A percentile compares a stretch with the other conserved stretches of the same genome.
phyloP scores from a whole-genome alignment of 352 stramenopile species.

The Globisporangium ultimum region DNA sequence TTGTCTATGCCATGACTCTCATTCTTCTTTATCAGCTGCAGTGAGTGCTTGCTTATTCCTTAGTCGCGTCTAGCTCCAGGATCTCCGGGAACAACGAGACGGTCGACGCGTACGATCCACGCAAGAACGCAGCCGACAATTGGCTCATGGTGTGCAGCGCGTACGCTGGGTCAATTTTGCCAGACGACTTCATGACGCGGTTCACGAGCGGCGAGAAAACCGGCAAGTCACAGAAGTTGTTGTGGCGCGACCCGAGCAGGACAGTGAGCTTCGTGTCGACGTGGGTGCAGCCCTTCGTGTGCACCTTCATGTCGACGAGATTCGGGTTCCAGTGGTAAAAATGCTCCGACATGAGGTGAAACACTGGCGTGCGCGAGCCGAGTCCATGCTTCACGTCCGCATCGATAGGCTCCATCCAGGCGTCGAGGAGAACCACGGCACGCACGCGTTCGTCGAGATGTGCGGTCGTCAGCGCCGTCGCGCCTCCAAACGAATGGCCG shows the following conservation, averaged over 20 bases:
- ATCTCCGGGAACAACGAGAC: conserved; percentile 39
- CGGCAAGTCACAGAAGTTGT: conserved; percentile 71
- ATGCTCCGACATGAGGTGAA: conserved; percentile 65
- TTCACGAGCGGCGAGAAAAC: conserved; percentile 62
- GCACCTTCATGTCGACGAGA: conserved; percentile 35
- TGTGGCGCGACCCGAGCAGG: conserved; percentile 46
- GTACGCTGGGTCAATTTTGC: conserved; percentile 41
- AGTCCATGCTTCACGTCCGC: conserved; percentile 32
- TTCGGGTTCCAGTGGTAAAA: conserved; percentile 56
- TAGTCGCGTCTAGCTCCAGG: conserved; percentile 2
- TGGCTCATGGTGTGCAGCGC: conserved; percentile 38
- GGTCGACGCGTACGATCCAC: conserved; percentile 22
- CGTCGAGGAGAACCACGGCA: conserved; percentile 49
- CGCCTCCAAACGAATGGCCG: conserved; percentile 65
- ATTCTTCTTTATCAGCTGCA: neutral
- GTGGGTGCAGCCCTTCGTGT: conserved; percentile 36
- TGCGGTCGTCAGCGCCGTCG: conserved; percentile 47
- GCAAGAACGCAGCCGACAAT: conserved; percentile 49
- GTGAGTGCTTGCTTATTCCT: neutral
- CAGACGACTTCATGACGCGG: conserved; percentile 41
- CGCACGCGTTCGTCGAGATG: conserved; percentile 47
- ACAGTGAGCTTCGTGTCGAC: conserved; percentile 31
- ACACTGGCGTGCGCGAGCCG: conserved; percentile 33
- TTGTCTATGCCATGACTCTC: neutral
- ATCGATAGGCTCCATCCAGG: conserved; percentile 66